Evolutionary conservation across 441 rosid genomes (phyloP).

Genomic region (Populus tomentosa): DNA sequence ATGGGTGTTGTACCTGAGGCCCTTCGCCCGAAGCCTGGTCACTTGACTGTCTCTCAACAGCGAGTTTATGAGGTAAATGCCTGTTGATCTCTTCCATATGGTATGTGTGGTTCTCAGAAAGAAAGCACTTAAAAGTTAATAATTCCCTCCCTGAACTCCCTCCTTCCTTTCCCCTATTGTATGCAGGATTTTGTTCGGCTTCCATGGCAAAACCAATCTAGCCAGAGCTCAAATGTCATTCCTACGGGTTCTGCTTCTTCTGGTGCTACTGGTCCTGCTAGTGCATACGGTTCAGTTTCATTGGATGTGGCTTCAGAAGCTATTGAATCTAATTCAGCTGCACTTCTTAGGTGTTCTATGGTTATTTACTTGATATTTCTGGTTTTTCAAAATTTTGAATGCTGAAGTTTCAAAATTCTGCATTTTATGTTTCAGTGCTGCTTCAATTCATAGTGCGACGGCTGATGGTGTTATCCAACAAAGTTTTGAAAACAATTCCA

Average conservation of each 20-base stretch:
- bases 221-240: conserved; percentile 55
- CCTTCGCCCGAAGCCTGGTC: conserved; percentile 94
- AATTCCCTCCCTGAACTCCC: background rate
- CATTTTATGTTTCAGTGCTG: conserved; percentile 40
- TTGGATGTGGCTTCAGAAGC: conserved; percentile 64
- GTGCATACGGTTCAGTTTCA: conserved; percentile 49
- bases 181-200: conserved; percentile 93
- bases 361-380: background rate
- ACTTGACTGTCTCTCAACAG: conserved; percentile 85
- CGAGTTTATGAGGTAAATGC: conserved; percentile 86
- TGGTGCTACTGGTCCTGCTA: conserved; percentile 43
- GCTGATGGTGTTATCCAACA: conserved; percentile 47
- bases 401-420: background rate
- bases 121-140: background rate
- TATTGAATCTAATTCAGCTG: conserved; percentile 51
- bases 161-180: background rate
- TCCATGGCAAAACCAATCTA: conserved; percentile 95
- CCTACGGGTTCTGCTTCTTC: conserved; percentile 54
- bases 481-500: conserved; percentile 44
- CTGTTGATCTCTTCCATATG: conserved; percentile 8
- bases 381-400: conserved; percentile 4
- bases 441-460: conserved; percentile 52
- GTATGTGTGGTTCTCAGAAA: conserved; percentile 11
- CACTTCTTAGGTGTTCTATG: conserved; percentile 53
- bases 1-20: conserved; percentile 83